Evolutionary conservation across 768 basidiomycete genomes (phyloP).

Genomic region (Calocybe indica): DNA sequence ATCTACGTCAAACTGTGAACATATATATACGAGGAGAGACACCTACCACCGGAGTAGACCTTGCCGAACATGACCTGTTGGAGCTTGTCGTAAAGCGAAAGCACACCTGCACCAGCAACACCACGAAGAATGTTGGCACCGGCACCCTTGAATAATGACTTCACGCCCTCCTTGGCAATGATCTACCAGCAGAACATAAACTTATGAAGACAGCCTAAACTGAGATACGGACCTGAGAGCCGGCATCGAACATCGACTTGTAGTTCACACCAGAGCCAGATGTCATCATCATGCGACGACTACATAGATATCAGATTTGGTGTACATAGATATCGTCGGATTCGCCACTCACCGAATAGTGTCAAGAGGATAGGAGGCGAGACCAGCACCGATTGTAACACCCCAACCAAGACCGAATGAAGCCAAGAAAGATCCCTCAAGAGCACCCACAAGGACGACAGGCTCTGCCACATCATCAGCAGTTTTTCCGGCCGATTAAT

Average conservation of each 20-base stretch:
- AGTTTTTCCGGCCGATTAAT: neutral
- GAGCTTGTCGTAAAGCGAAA: slow-evolving; percentile 98
- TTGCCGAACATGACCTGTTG: slow-evolving; percentile 96
- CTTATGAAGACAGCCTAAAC: no score
- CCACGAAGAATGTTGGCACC: slow-evolving; percentile 96
- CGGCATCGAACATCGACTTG: slow-evolving; percentile 99
- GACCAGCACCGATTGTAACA: slow-evolving; percentile 99
- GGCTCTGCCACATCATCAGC: slow-evolving; percentile 57
- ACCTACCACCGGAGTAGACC: slow-evolving; percentile 93
- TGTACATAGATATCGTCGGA: slow-evolving; percentile 4
- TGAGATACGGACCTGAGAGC: slow-evolving; percentile 38
- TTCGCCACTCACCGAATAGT: slow-evolving; percentile 65
- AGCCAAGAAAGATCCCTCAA: slow-evolving; percentile 94
- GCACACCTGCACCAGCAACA: slow-evolving; percentile 99
- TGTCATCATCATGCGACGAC: slow-evolving; percentile 99
- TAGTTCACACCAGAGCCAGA: slow-evolving; percentile 94
- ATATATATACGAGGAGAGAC: neutral
- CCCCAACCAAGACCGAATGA: slow-evolving; percentile 98
- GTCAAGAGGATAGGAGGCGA: slow-evolving; percentile 94
- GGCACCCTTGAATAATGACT: slow-evolving; percentile 99
- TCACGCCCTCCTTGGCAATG: slow-evolving; percentile 89
- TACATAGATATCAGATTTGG: slow-evolving; percentile 21
- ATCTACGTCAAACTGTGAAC: slow-evolving; percentile 1
- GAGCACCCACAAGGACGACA: slow-evolving; percentile 91
- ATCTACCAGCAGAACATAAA: slow-evolving; percentile 30